Evolutionary conservation across 192 early-diverging fungal genomes (phyloP).

Genomic region (Entomortierella parvispora): DNA sequence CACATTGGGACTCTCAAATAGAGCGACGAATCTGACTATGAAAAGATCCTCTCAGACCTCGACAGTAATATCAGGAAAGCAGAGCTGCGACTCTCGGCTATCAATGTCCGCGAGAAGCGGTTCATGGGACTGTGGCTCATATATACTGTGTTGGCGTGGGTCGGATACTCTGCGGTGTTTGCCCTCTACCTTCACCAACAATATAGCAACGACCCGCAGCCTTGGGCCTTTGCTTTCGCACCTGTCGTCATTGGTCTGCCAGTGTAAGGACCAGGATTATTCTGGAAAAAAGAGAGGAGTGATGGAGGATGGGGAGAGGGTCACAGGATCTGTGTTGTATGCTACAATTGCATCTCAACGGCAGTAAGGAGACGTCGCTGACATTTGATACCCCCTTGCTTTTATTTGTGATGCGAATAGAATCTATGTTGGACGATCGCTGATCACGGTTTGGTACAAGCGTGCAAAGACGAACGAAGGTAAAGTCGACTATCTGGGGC

Average conservation of each 20-base stretch:
- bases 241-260: constrained; percentile 54
- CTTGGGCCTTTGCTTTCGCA: constrained; percentile 57
- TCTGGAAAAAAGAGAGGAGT: too few relatives aligned
- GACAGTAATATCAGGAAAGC: constrained; percentile 71
- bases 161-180: constrained; percentile 61
- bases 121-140: constrained; percentile 64
- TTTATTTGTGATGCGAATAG: too few relatives aligned
- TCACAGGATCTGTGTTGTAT: too few relatives aligned
- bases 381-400: too few relatives aligned
- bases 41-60: constrained; percentile 69
- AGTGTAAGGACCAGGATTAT: constrained; percentile 35
- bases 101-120: constrained; percentile 69
- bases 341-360: constrained; percentile 6
- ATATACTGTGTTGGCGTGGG: constrained; percentile 67
- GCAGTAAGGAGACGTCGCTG: constrained; percentile 6
- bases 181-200: constrained; percentile 59
- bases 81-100: constrained; percentile 71
- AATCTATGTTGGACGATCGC: constrained; percentile 52
- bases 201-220: constrained; percentile 53
- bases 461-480: constrained; percentile 63
- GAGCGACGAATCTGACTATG: constrained; percentile 55
- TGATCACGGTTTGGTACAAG: constrained; percentile 60
- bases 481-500: background rate
- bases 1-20: constrained; percentile 15
- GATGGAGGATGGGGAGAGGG: too few relatives aligned